Evolutionary conservation across 176 grass and related monocot species (phyloP).

Genomic region (Puccinellia tenuiflora): DNA sequence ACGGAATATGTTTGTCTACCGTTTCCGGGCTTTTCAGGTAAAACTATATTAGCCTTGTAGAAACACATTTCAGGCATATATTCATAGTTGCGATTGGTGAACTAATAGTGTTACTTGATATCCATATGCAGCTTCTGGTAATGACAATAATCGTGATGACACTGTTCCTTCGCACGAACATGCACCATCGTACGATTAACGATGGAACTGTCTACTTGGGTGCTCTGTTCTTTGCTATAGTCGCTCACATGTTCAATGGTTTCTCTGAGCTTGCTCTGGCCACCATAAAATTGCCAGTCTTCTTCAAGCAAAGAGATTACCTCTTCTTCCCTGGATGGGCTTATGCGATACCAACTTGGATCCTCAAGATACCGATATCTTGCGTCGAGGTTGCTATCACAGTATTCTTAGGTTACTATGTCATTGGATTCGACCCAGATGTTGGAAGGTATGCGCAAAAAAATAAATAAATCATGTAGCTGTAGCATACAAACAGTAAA

Average conservation of each 20-base stretch:
- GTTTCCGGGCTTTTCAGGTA: conserved; percentile 52
- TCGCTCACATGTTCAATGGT: conserved; percentile 54
- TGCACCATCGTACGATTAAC: conserved; percentile 36
- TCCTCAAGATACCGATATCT: conserved; percentile 64
- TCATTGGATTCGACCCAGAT: conserved; percentile 64
- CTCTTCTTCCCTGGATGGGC: conserved; percentile 70
- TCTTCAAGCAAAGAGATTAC: conserved; percentile 73
- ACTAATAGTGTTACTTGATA: not conserved
- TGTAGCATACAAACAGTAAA: not conserved
- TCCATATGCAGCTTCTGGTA: conserved; percentile 37
- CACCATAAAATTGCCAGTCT: conserved; percentile 62
- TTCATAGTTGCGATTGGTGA: not conserved
- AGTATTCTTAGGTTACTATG: conserved; percentile 62
- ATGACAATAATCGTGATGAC: conserved; percentile 54
- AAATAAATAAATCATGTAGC: not conserved
- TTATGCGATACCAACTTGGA: conserved; percentile 61
- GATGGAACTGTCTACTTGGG: conserved; percentile 51
- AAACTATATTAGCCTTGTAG: not conserved
- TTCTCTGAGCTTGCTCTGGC: conserved; percentile 70
- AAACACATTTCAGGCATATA: not conserved
- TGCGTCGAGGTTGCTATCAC: conserved; percentile 54
- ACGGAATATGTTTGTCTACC: conserved; percentile 58
- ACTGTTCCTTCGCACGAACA: conserved; percentile 54
- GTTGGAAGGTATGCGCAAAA: conserved; percentile 46
- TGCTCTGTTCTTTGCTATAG: conserved; percentile 56